Evolutionary conservation across 192 early-diverging fungal genomes (phyloP), one percentile per base, ranked within the genome.

Genomic region (Jimgerdemannia lactiflua): DNA sequence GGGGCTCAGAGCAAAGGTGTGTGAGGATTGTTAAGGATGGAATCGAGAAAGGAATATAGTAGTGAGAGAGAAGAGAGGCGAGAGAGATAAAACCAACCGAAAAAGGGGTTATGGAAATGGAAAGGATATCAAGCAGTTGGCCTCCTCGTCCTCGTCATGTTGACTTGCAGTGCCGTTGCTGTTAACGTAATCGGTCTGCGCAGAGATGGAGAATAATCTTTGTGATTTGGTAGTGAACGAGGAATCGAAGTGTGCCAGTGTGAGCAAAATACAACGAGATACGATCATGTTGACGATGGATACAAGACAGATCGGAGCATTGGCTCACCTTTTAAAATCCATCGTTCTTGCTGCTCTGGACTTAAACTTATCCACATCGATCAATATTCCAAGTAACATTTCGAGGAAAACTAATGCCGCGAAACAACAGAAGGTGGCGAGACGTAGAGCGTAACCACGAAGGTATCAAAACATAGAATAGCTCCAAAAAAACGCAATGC

Each of bases 71-170:
- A 42, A 17, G 39, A 42, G 20, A 20, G n/a, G 70, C 44, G 49
- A 17, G 39, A 42, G 20, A 20, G n/a, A 75, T 70, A 70, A 70
- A 39, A 71, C 6, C 49, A 59, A 59, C 4, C 4, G 4, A 54
- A 11, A 54, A 54, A 54, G 4, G 4, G 8, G 14, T 10, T 59
- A 59, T 59, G 6, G 14, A 59, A 59, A 14, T 59, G 14, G 6
- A 70, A 76, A 76, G 75, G 75, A 76, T 76, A 76, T 77, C 63
- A 80, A 75, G 42, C 73, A 74, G 43, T 70, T 70, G 11, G 76
- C 66, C 43, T 80, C 79, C 65, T 80, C 79, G 49, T 59, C 49
- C 14, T 59, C 49, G 49, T 59, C 49, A 59, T 59, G 49, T 59
- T 59, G 49, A 6, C 8, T 59, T 10, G 49, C 6, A 3, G 42